A percentile compares a stretch with the other conserved stretches of the same genome.
Evolutionary conservation across 306 rosid species (phyloP).

Genomic region (Macrotyloma uniflorum): DNA sequence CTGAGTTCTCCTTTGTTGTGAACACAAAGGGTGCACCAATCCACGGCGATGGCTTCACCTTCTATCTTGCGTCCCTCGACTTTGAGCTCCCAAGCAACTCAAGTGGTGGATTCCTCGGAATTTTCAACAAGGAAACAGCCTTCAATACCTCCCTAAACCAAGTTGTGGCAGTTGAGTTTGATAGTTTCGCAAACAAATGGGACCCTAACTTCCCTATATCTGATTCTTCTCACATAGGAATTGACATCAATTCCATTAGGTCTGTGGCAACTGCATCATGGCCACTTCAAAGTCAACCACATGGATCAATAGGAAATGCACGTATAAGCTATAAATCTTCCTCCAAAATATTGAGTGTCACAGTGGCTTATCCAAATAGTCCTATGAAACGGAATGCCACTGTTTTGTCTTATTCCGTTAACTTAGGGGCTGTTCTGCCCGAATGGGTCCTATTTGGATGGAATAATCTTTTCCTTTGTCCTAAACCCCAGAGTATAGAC

Average conservation of each 20-base stretch:
- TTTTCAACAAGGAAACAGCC: conserved; percentile 24
- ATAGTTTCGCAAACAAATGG: conserved; percentile 34
- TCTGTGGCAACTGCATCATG: conserved; percentile 16
- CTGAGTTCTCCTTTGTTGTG: conserved; percentile 33
- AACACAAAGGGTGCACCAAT: neutral
- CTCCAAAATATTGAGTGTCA: neutral
- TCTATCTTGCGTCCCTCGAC: conserved; percentile 24
- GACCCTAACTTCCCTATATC: neutral
- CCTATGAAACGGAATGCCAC: neutral
- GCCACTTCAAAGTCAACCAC: neutral
- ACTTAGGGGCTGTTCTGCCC: conserved; percentile 1
- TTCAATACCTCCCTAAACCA: neutral
- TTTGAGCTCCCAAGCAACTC: neutral
- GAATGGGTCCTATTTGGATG: conserved; percentile 2
- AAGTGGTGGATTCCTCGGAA: too few species aligned
- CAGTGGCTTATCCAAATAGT: conserved; percentile 28
- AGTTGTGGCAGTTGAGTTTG: conserved; percentile 47
- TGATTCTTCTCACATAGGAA: conserved; percentile 45
- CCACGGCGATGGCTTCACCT: conserved; percentile 46
- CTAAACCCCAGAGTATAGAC: conserved; percentile 79
- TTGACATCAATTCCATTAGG: conserved; percentile 38
- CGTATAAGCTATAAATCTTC: conserved; percentile 19
- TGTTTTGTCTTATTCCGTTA: neutral
- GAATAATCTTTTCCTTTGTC: conserved; percentile 69
- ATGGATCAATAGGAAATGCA: conserved; percentile 32